Percentiles rank a stretch among this genome's conserved stretches.
phyloP scores from a whole-genome alignment of 2,329 filamentous ascomycete genomes.

The Neonectria faginata region DNA sequence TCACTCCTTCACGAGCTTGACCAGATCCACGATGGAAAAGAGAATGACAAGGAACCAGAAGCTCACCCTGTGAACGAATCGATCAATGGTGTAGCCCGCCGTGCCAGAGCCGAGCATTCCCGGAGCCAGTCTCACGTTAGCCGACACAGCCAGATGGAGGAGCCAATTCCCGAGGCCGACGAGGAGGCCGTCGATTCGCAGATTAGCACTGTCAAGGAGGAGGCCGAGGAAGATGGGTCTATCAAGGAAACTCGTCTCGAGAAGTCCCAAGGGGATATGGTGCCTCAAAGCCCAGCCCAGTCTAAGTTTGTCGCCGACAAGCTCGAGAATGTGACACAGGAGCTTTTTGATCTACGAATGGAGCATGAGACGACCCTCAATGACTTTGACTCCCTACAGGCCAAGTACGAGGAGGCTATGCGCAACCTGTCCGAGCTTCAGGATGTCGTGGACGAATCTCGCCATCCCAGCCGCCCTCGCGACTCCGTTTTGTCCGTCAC shows the following conservation, averaged over 20 bases:
- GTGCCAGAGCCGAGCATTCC: slow-evolving; percentile 63
- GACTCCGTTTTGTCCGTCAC: slow-evolving; percentile 68
- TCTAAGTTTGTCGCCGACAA: slow-evolving; percentile 91
- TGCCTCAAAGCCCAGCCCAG: slow-evolving; percentile 79
- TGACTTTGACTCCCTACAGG: slow-evolving; percentile 83
- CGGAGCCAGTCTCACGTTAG: slow-evolving; percentile 66
- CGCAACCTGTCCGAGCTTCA: slow-evolving; percentile 86
- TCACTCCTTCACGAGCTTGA: slow-evolving; percentile 93
- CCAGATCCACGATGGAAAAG: slow-evolving; percentile 72
- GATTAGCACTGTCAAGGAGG: slow-evolving; percentile 52
- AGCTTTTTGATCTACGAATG: slow-evolving; percentile 88
- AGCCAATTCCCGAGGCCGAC: slow-evolving; percentile 65
- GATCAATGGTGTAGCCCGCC: slow-evolving; percentile 56
- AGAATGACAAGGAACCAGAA: slow-evolving; percentile 47
- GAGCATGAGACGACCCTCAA: slow-evolving; percentile 88
- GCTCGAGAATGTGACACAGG: slow-evolving; percentile 89
- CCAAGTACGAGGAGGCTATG: slow-evolving; percentile 92
- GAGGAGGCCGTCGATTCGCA: slow-evolving; percentile 51
- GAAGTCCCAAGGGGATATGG: slow-evolving; percentile 29
- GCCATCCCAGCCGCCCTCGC: slow-evolving; percentile 67
- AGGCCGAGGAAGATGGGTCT: slow-evolving; percentile 41
- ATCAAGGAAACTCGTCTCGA: slow-evolving; percentile 25
- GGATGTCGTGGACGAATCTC: slow-evolving; percentile 83
- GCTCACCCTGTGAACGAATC: slow-evolving; percentile 46
- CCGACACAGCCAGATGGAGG: slow-evolving; percentile 65